Base-by-base conservation (phyloP, 1,284 basidiomycete species). In the Athelia sp. region DNA sequence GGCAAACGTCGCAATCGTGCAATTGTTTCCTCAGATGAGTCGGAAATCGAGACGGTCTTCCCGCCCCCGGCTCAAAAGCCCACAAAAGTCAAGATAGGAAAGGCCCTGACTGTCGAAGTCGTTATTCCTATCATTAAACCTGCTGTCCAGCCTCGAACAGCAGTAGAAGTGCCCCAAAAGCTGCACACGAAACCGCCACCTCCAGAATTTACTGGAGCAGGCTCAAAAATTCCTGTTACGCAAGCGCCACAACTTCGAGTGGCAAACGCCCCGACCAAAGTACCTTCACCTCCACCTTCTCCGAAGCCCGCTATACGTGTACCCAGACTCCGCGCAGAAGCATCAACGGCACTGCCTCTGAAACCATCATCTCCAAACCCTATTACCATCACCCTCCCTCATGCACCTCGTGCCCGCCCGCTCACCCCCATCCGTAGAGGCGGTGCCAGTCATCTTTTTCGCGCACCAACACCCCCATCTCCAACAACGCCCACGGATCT, bases 371-470 rank as follows among this genome's bases (percentile, higher is more conserved):
- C 66, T 50, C 53, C 47, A 32, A 58, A 57, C 36, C 43, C 22
- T 50, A 46, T 44, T 22, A 21, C 54, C 38, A 52, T 69, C 50
- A 60, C 65, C 24, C 68, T 71, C 26, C 70, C 73, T 43, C 48
- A 29, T 4, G 26, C 63, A 45, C 52, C 65, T 24, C 80, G 74
- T 53, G 59, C 72, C 14, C 78, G 82, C 19, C 76, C 74, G 55
- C 71, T 87, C n/a, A 88, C 86, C 4, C 86, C 85, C 9, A 82
- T 87, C 48, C 76, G 78, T n/a, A 66, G 68, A 23, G 59, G 63
- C 44, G 54, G 63, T 2, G 68, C 22, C 58, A 70, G n/a, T 32
- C 70, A 64, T 35, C 73, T 66, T 42, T 74, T 63, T 45, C 74
- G 21, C 43, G 23, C 70, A 47, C 75, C 73, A 2, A 79, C 81